phyloP scores from a whole-genome alignment of 1,284 basidiomycete genomes.

The Trichosporon asahii region DNA sequence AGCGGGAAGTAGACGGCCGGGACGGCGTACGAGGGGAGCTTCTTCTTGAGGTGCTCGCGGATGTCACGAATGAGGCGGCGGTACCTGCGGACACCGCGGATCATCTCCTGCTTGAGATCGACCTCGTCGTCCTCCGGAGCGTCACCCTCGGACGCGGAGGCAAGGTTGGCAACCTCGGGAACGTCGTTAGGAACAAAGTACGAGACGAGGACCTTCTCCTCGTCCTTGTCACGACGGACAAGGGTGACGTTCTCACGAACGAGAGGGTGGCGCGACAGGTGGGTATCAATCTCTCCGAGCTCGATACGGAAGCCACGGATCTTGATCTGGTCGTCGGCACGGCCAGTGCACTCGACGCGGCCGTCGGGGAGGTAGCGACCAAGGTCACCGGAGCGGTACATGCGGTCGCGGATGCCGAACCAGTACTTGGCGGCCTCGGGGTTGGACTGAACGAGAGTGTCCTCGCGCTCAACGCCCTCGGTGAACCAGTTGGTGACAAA shows the following conservation, averaged over 20 bases:
- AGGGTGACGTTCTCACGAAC: constrained; percentile 96
- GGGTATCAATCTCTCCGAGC: constrained; percentile 96
- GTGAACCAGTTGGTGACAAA: constrained; percentile 92
- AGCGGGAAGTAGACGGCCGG: constrained; percentile 94
- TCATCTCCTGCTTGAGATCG: constrained; percentile 56
- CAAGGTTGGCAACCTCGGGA: constrained; percentile 66
- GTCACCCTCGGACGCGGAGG: constrained; percentile 62
- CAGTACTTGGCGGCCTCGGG: constrained; percentile 71
- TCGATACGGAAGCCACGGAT: constrained; percentile 99
- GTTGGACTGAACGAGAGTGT: constrained; percentile 64
- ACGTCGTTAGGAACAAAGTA: constrained; percentile 91
- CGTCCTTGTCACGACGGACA: constrained; percentile 95
- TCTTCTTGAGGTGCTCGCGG: constrained; percentile 93
- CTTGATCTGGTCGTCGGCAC: constrained; percentile 99
- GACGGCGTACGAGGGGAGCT: constrained; percentile 88
- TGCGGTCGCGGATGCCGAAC: constrained; percentile 96
- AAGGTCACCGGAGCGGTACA: constrained; percentile 97
- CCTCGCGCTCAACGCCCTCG: constrained; percentile 58
- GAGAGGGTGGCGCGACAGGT: constrained; percentile 87
- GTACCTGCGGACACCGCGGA: constrained; percentile 75
- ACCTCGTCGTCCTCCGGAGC: constrained; percentile 58
- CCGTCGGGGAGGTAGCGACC: constrained; percentile 93
- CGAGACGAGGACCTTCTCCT: constrained; percentile 97
- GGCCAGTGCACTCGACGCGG: constrained; percentile 92
- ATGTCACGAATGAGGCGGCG: constrained; percentile 87